Evolutionary conservation across 495 filamentous ascomycete genomes (phyloP), one percentile per base, ranked within the genome.

Genomic region (Neurospora pannonica): DNA sequence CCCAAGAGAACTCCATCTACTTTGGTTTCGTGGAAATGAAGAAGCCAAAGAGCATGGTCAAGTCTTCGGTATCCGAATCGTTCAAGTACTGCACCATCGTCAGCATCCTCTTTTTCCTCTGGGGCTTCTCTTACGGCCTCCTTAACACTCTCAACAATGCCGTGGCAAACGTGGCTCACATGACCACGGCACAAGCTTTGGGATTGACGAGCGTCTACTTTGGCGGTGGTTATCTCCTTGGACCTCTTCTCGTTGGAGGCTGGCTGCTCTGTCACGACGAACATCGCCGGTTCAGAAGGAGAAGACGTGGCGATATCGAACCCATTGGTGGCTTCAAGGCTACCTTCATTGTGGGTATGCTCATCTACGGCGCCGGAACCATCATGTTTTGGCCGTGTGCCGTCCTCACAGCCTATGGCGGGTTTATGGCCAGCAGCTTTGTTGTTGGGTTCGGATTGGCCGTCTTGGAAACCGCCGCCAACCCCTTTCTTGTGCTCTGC

Each of bases 11-110:
- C 38, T 43, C 81, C 1, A 81, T 88, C 34, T 88, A 88, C 75
- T 95, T 95, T 79, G 93, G 94, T 46, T 97, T 97, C 77, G 92
- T 97, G 74, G 93, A 94, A 75, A 90, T 96, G 86, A 88, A 88
- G 72, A 86, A 87, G 37, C 90, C 91, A 11, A 93, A 93, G 78
- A 93, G 90, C 80, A 93, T 97, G 89, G 85, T 93, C 38, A 87
- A 87, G 71, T 83, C 84, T 10, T 82, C 80, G 5, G 80, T 82
- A 2, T 74, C 75, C 60, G 86, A 89, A 60, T 84, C 83, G 1
- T 83, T 87, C 77, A 85, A 81, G 73, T 87, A 87, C 74, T 85
- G 85, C 77, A 81, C 82, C 37, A 81, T 93, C 40, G 92, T 94
- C 74, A 94, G 92, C 38, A 88, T 93, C 67, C 84, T 97, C 1